Percentiles rank a stretch among this genome's conserved stretches.
phyloP scores from a whole-genome alignment of 2,329 filamentous ascomycete species.

The Aspergillus pseudoviridinutans region DNA sequence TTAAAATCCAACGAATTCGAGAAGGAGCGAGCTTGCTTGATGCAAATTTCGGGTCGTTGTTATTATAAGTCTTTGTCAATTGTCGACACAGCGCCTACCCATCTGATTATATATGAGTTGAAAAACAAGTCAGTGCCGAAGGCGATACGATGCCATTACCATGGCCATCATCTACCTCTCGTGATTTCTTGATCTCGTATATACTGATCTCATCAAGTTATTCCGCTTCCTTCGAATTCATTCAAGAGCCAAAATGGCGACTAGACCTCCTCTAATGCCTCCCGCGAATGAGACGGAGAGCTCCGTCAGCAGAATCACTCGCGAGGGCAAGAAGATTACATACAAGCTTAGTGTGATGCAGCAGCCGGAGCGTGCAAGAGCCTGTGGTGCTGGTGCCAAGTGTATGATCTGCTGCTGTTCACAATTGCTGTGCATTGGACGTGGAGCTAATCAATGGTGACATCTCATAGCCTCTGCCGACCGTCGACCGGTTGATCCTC shows the following conservation, averaged over 20 bases:
- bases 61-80: not conserved
- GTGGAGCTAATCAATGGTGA: slow-evolving; percentile 8
- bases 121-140: not conserved
- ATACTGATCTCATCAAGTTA: not conserved
- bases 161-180: not conserved
- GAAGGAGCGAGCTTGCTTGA: not conserved
- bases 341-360: slow-evolving; percentile 86
- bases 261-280: slow-evolving; percentile 33
- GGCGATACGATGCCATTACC: not conserved
- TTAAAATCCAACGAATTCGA: not conserved
- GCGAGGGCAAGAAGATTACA: slow-evolving; percentile 70
- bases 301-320: slow-evolving; percentile 58
- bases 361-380: slow-evolving; percentile 88
- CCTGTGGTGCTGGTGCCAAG: slow-evolving; percentile 92
- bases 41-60: not conserved
- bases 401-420: slow-evolving; percentile 52
- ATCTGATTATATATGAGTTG: not conserved
- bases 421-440: slow-evolving; percentile 2
- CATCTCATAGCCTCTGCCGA: slow-evolving; percentile 67
- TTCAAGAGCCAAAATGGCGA: slow-evolving; percentile 37
- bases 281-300: slow-evolving; percentile 54
- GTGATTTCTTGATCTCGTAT: not conserved
- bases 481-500: slow-evolving; percentile 87
- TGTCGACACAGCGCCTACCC: not conserved
- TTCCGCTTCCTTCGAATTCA: not conserved